phyloP scores from a whole-genome alignment of 1,284 basidiomycete species.

The Microbotryomycetes sp. region DNA sequence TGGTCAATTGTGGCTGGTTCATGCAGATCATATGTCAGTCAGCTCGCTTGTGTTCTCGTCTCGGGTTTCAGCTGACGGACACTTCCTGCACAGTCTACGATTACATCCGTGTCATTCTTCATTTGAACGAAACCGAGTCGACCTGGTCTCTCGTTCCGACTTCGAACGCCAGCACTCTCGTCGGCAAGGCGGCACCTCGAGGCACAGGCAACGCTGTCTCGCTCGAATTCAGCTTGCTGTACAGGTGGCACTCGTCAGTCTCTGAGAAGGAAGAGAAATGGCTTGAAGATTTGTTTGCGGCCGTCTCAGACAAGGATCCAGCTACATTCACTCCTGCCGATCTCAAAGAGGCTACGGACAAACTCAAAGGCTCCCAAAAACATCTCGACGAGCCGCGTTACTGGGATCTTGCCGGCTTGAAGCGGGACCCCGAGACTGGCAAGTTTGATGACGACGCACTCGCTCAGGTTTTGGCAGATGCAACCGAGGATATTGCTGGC shows the following conservation, averaged over 20 bases:
- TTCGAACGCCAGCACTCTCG: conserved; percentile 59
- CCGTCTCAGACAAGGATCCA: conserved; percentile 50
- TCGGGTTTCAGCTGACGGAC: too few species aligned
- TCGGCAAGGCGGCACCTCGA: conserved; percentile 52
- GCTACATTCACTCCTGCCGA: conserved; percentile 56
- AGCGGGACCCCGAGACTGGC: conserved; percentile 51
- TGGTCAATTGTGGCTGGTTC: conserved; percentile 59
- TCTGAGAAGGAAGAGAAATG: conserved; percentile 63
- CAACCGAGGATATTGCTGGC: conserved; percentile 64
- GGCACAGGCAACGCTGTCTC: conserved; percentile 61
- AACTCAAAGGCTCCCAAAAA: conserved; percentile 4
- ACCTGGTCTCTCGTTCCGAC: conserved; percentile 27
- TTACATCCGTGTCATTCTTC: conserved; percentile 27
- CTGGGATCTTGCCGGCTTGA: conserved; percentile 57
- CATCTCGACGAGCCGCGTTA: conserved; percentile 50
- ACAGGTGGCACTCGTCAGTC: conserved; percentile 59
- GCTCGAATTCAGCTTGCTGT: conserved; percentile 68
- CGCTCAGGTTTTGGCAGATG: conserved; percentile 59
- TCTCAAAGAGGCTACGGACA: conserved; percentile 50
- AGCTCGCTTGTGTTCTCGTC: background rate
- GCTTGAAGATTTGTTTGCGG: conserved; percentile 41
- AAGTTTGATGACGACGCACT: conserved; percentile 57
- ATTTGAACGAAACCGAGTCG: conserved; percentile 21
- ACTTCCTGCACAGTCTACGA: conserved; percentile 3
- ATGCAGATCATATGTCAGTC: conserved; percentile 16